Conservation (phyloP, 805 yeast species). For the Starmerella kuoi region DNA sequence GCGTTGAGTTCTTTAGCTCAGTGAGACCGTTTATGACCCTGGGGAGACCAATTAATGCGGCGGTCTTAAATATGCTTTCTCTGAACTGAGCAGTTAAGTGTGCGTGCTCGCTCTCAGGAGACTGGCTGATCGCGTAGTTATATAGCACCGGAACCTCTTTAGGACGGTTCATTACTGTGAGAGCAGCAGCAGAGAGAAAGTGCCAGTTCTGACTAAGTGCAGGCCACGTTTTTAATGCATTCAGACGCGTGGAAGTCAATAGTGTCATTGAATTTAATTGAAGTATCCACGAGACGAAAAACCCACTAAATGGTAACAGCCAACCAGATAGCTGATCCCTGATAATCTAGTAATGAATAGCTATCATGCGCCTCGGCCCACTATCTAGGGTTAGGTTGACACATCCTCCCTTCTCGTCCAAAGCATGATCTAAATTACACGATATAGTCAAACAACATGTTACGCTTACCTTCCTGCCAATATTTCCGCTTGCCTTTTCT, state of each 20-base stretch:
- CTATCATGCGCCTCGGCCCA: too few species aligned
- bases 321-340: too few species aligned
- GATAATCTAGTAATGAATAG: too few species aligned
- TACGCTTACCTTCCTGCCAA: too few species aligned
- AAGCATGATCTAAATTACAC: too few species aligned
- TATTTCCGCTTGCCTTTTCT: too few species aligned
- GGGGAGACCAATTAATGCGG: conserved; percentile 76
- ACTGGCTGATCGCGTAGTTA: conserved; percentile 45
- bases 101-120: conserved; percentile 22
- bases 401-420: too few species aligned
- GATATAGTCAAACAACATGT: too few species aligned
- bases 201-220: conserved; percentile 55
- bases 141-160: conserved; percentile 65
- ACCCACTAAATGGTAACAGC: too few species aligned
- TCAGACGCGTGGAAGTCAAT: conserved; percentile 46
- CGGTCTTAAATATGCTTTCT: conserved; percentile 65
- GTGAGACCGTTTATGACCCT: conserved; percentile 70
- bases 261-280: conserved; percentile 16
- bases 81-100: conserved; percentile 44
- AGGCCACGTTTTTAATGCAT: conserved; percentile 43
- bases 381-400: too few species aligned
- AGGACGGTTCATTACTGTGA: conserved; percentile 72
- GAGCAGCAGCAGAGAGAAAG: conserved; percentile 64
- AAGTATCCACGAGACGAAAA: too few species aligned
- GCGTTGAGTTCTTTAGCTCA: conserved; percentile 52